Conservation (phyloP, 495 filamentous ascomycete species). For the Tirmania nivea region DNA sequence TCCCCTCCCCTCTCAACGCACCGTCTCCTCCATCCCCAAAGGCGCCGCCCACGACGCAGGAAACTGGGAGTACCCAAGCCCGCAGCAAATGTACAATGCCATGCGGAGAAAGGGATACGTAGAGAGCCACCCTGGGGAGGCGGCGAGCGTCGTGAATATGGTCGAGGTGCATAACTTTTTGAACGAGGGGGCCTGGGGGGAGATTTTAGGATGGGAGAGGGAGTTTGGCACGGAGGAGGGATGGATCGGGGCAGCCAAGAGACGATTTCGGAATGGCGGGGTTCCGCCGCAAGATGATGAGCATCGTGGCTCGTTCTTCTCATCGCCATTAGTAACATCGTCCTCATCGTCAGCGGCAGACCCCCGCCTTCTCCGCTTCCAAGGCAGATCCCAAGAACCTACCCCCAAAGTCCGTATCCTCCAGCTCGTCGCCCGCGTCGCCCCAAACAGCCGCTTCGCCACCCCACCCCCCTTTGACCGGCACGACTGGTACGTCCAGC, state of each 20-base stretch:
- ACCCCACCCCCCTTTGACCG: not conserved
- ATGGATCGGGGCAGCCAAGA: too few relatives aligned
- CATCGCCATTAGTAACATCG: not conserved
- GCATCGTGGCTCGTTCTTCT: too few relatives aligned
- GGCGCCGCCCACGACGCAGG: conserved; percentile 37
- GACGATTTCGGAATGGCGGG: too few relatives aligned
- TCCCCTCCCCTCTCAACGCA: conserved; percentile 51
- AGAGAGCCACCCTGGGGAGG: conserved; percentile 62
- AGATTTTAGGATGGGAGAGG: conserved; percentile 82
- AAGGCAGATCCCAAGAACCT: not conserved
- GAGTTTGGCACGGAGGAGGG: conserved; percentile 33
- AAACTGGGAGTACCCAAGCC: conserved; percentile 94
- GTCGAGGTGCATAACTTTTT: conserved; percentile 92
- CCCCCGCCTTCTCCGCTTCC: not conserved
- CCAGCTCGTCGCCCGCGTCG: not conserved
- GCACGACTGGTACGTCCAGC: not conserved
- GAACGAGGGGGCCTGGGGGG: conserved; percentile 90
- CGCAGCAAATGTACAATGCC: conserved; percentile 99
- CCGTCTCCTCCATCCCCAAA: conserved; percentile 66
- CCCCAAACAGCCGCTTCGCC: not conserved
- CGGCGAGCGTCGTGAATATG: conserved; percentile 55
- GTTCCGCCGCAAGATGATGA: too few relatives aligned
- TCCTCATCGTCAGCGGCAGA: not conserved
- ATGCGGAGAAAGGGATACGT: conserved; percentile 87
- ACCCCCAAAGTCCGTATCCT: not conserved